Conservation (phyloP, 495 filamentous ascomycete species). For the Penicillium pancosmium region DNA sequence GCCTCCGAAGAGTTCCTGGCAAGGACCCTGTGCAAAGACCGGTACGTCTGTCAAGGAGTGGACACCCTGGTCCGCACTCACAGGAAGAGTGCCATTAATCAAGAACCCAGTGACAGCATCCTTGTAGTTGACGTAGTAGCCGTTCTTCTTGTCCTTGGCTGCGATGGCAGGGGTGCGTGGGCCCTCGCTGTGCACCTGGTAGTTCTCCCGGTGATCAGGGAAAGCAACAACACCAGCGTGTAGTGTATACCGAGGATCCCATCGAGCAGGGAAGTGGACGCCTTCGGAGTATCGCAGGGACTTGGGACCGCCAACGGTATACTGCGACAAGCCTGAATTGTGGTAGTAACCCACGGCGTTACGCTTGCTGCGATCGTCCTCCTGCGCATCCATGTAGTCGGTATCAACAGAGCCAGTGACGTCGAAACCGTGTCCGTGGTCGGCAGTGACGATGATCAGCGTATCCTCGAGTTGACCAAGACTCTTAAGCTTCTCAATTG, state of each 20-base stretch:
- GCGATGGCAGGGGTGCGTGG: conserved; percentile 58
- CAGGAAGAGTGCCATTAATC: conserved; percentile 69
- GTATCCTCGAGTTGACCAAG: conserved; percentile 64
- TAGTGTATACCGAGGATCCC: conserved; percentile 76
- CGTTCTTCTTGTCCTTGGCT: conserved; percentile 36
- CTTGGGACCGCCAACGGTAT: conserved; percentile 51
- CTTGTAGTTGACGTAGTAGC: conserved; percentile 60
- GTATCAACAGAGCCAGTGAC: conserved; percentile 59
- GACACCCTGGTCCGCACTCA: conserved; percentile 59
- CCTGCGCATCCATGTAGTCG: conserved; percentile 59
- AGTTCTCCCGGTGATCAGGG: conserved; percentile 70
- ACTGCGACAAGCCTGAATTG: conserved; percentile 69
- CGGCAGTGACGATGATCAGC: conserved; percentile 70
- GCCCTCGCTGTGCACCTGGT: conserved; percentile 58
- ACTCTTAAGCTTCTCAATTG: conserved; percentile 60
- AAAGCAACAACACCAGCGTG: conserved; percentile 63
- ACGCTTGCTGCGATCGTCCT: conserved; percentile 64
- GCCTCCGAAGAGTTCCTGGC: conserved; percentile 70
- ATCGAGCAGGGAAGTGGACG: conserved; percentile 70
- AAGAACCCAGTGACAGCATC: conserved; percentile 66
- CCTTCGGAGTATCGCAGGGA: conserved; percentile 59
- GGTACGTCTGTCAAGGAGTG: conserved; percentile 77
- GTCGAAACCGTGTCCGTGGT: conserved; percentile 79
- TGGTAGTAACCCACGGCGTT: conserved; percentile 67
- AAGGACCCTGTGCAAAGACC: conserved; percentile 71